phyloP scores from a whole-genome alignment of 2,329 filamentous ascomycete genomes.

The Graphilbum sp. region DNA sequence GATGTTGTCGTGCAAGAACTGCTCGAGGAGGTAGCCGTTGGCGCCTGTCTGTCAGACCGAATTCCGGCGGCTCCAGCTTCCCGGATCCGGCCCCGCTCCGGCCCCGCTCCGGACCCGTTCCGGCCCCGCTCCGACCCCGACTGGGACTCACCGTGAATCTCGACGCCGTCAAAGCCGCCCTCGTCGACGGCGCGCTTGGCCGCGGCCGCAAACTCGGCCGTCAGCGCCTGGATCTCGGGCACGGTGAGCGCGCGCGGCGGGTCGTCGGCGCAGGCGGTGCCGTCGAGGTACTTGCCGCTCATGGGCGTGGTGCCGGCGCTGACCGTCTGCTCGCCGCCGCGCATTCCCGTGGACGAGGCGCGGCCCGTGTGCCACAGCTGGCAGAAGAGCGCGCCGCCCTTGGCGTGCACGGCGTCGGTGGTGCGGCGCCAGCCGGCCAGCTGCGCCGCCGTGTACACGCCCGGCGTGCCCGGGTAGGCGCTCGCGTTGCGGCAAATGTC shows the following conservation, averaged over 20 bases:
- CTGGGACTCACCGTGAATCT: conserved; percentile 25
- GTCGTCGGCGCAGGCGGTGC: conserved; percentile 5
- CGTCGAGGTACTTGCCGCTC: conserved; percentile 13
- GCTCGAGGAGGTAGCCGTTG: conserved; percentile 32
- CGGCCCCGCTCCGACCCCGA: no score
- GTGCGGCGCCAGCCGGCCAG: conserved; percentile 41
- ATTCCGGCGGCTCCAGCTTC: no score
- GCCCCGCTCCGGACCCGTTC: no score
- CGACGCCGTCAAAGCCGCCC: conserved; percentile 58
- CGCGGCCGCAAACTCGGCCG: conserved; percentile 37
- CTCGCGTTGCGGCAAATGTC: conserved; percentile 21
- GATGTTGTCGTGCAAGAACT: conserved; percentile 8
- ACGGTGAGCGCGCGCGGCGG: conserved; percentile 46
- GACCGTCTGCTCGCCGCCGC: conserved; percentile 18
- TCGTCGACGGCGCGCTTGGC: conserved; percentile 36
- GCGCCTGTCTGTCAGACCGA: no score
- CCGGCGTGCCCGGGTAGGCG: conserved; percentile 31
- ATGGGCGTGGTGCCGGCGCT: conserved; percentile 27
- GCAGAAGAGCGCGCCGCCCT: conserved; percentile 40
- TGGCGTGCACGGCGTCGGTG: conserved; percentile 43
- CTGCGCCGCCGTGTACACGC: conserved; percentile 38
- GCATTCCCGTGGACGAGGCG: conserved; percentile 16
- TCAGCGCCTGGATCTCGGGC: conserved; percentile 45
- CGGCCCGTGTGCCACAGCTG: conserved; percentile 37
- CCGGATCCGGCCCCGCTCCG: no score